Evolutionary conservation across 768 basidiomycete genomes (phyloP).

Genomic region (Lyophyllum shimeji): DNA sequence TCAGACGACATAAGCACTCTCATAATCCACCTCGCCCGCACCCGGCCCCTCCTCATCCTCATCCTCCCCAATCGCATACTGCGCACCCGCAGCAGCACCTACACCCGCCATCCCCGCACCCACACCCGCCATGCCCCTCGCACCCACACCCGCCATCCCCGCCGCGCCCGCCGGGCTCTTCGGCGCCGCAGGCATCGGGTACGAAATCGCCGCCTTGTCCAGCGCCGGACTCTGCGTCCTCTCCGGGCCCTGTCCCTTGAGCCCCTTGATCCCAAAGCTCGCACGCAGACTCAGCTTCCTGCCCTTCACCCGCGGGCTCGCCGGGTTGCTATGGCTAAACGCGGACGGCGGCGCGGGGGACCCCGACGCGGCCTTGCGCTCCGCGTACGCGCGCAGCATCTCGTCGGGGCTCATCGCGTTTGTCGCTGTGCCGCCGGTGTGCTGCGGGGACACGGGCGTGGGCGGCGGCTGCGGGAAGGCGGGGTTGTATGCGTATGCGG

Average conservation of each 20-base stretch:
- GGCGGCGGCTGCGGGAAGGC: conserved; percentile 24
- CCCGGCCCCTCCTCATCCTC: conserved; percentile 26
- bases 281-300: conserved; percentile 13
- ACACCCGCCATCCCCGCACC: conserved; percentile 19
- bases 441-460: not conserved
- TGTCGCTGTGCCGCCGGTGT: too few relatives aligned
- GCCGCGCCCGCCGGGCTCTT: conserved; percentile 5
- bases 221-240: not conserved
- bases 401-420: conserved; percentile 66
- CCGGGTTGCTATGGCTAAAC: not conserved
- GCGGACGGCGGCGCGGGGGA: not conserved
- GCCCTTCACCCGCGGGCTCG: conserved; percentile 1
- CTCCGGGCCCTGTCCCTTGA: conserved; percentile 6
- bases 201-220: conserved; percentile 18
- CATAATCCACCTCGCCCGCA: conserved; percentile 7
- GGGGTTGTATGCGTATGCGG: conserved; percentile 11
- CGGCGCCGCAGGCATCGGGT: conserved; percentile 19
- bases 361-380: conserved; percentile 18
- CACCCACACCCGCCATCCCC: conserved; percentile 16
- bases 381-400: conserved; percentile 75
- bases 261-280: conserved; percentile 7
- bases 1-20: conserved; percentile 6
- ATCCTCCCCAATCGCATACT: conserved; percentile 33
- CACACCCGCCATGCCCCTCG: conserved; percentile 8
- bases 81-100: conserved; percentile 21